A percentile compares a stretch with the other conserved stretches of the same genome.
These are phyloP conservation scores for Neofusicoccum laricinum DNA, from an alignment of 2,329 filamentous ascomycete genomes.

Conservation along the genomic window DNA sequence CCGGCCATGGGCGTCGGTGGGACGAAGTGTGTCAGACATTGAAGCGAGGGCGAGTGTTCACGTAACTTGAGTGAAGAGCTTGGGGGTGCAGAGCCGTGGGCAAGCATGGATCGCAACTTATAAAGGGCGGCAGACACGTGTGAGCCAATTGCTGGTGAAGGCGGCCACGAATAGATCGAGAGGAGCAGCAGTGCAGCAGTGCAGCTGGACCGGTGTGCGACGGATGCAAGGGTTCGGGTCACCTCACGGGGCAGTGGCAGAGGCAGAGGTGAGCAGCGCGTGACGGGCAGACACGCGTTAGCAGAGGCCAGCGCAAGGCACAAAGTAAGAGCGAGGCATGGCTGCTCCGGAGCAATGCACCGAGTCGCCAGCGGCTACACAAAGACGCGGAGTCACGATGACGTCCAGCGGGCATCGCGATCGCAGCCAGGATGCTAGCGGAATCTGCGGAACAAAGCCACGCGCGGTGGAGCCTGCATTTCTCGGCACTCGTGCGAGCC, in stretches of 20 bases:
- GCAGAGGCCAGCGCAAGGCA: background rate
- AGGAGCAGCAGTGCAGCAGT: too few species aligned
- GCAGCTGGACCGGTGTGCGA: background rate
- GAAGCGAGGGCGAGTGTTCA: background rate
- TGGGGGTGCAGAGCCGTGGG: background rate
- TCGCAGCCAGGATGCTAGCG: constrained; percentile 8
- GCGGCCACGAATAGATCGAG: too few species aligned
- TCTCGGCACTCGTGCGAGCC: background rate
- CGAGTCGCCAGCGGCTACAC: background rate
- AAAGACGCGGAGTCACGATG: background rate
- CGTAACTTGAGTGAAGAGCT: background rate
- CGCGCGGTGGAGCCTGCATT: background rate
- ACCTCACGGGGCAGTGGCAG: background rate
- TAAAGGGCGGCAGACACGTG: constrained; percentile 4
- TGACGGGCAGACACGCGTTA: background rate
- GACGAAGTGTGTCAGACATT: constrained; percentile 11
- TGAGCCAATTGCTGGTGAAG: constrained; percentile 2
- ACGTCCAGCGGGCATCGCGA: constrained; percentile 3
- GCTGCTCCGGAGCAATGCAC: background rate
- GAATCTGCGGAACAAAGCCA: background rate
- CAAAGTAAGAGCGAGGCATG: background rate
- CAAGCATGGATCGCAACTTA: background rate
- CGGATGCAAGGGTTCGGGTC: constrained; percentile 5
- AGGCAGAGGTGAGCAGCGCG: background rate
- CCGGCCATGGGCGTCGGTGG: background rate